A percentile compares a stretch with the other conserved stretches of the same genome.
phyloP scores from a whole-genome alignment of 768 basidiomycete genomes.

The Kwoniella bestiolae region DNA sequence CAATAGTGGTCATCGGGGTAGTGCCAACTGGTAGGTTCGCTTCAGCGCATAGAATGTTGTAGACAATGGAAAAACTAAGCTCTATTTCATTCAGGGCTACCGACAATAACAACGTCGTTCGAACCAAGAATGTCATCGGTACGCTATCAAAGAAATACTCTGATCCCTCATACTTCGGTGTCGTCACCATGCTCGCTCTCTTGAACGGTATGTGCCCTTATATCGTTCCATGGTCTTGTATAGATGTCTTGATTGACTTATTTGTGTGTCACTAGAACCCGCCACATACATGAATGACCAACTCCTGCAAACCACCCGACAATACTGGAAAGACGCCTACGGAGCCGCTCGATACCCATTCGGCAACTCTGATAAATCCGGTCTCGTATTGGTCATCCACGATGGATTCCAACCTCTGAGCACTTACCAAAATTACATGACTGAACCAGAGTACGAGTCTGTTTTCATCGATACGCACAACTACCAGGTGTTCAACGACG shows the following conservation, averaged over 20 bases:
- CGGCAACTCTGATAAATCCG: conserved; percentile 37
- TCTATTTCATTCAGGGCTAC: conserved; percentile 38
- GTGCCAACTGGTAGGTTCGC: conserved; percentile 41
- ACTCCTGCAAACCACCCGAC: conserved; percentile 40
- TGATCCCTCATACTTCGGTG: conserved; percentile 48
- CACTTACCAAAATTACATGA: conserved; percentile 47
- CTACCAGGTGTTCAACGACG: conserved; percentile 54
- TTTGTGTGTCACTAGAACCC: too few relatives aligned
- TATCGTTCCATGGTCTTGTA: conserved; percentile 19
- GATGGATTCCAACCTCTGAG: conserved; percentile 50
- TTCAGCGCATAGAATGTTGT: too few relatives aligned
- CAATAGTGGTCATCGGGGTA: conserved; percentile 51
- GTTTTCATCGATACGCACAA: conserved; percentile 56
- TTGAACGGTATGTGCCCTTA: conserved; percentile 37
- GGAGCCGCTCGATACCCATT: conserved; percentile 52
- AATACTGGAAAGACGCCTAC: conserved; percentile 55
- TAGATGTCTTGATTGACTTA: conserved; percentile 7
- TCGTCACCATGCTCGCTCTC: conserved; percentile 54
- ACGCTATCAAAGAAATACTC: conserved; percentile 50
- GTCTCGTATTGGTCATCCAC: conserved; percentile 48
- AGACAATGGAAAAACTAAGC: too few relatives aligned
- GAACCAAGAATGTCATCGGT: conserved; percentile 48
- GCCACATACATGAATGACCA: conserved; percentile 45
- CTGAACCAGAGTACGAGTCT: conserved; percentile 45
- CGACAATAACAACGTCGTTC: conserved; percentile 41